Evolutionary conservation across 2,329 filamentous ascomycete species (phyloP).

Genomic region (Stemphylium vesicarium): DNA sequence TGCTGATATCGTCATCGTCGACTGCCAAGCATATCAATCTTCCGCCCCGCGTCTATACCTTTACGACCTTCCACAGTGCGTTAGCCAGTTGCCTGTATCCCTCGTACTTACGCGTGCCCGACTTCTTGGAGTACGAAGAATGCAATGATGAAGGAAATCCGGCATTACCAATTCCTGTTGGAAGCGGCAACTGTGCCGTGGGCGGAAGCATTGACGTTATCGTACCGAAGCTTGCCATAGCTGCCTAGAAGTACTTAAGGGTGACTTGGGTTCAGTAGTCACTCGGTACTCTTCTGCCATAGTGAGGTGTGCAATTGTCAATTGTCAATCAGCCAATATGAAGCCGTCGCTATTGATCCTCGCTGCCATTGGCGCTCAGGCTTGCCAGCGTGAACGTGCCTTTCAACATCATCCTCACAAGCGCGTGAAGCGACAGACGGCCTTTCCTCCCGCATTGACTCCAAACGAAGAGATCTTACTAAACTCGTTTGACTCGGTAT

Average conservation of each 20-base stretch:
- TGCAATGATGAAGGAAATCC: conserved; percentile 7
- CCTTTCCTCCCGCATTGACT: conserved; percentile 44
- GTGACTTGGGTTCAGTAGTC: conserved; percentile 1
- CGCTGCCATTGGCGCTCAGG: conserved; percentile 40
- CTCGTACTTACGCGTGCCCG: conserved; percentile 17
- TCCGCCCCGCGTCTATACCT: conserved; percentile 24
- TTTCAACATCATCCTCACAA: conserved; percentile 30
- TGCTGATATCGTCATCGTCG: conserved; percentile 30
- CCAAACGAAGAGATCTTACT: conserved; percentile 49
- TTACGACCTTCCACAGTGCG: conserved; percentile 42
- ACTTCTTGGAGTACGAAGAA: not conserved
- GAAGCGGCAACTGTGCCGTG: conserved; percentile 8
- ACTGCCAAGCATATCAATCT: conserved; percentile 30
- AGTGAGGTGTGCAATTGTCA: conserved; percentile 4
- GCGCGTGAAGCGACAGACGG: conserved; percentile 37
- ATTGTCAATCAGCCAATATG: conserved; percentile 27
- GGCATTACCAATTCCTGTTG: conserved; percentile 6
- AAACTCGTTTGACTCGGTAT: conserved; percentile 50
- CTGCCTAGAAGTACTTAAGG: conserved; percentile 21
- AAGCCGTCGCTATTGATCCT: conserved; percentile 32
- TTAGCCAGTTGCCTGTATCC: conserved; percentile 27
- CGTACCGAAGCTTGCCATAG: conserved; percentile 3
- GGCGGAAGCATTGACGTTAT: conserved; percentile 29
- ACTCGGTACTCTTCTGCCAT: conserved; percentile 2
- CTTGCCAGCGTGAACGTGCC: conserved; percentile 42